Conservation (phyloP, 495 filamentous ascomycete genomes). For the Tuber melanosporum region DNA sequence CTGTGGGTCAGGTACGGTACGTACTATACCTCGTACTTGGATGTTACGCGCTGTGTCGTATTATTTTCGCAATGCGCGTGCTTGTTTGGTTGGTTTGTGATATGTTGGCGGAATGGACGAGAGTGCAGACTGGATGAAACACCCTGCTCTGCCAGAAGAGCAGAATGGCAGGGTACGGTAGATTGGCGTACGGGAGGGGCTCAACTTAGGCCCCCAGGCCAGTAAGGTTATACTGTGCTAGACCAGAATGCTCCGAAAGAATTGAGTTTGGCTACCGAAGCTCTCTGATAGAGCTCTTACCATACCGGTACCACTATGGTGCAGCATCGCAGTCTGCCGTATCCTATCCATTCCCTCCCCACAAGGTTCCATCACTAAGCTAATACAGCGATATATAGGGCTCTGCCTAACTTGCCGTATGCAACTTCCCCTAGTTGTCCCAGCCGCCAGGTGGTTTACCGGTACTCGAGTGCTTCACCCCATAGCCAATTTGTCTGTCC, state of each 20-base stretch:
- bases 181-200: neutral
- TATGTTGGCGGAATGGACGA: neutral
- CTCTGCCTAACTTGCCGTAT: neutral
- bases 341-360: neutral
- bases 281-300: neutral
- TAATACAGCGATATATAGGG: neutral
- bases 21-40: neutral
- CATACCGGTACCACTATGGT: neutral
- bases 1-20: slow-evolving; percentile 1
- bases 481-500: neutral
- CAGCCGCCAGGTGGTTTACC: neutral
- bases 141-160: neutral
- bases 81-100: neutral
- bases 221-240: neutral
- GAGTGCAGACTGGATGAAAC: neutral
- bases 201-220: neutral
- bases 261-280: neutral
- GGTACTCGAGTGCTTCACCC: neutral
- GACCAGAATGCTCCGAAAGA: neutral
- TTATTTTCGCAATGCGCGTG: neutral
- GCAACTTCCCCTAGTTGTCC: neutral
- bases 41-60: neutral
- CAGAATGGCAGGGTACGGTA: neutral
- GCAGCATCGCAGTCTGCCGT: neutral
- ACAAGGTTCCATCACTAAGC: neutral